Percentiles rank a stretch among this genome's conserved stretches.
These are phyloP conservation scores for Dioscorea zingiberensis DNA, from an alignment of 106 monocot genomes.

Conservation along the genomic window DNA sequence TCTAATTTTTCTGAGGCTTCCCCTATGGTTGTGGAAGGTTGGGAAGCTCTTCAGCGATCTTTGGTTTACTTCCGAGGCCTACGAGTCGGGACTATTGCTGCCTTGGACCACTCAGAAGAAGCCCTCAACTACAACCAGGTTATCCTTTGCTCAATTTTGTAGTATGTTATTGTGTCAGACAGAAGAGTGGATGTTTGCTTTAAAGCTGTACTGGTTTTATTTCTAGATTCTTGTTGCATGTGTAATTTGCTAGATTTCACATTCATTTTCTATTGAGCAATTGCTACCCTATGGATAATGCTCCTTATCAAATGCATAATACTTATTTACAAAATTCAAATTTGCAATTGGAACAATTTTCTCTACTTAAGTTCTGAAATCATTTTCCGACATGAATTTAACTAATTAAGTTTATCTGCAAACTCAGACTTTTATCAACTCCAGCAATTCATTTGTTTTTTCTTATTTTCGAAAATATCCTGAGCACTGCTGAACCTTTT, in stretches of 20 bases:
- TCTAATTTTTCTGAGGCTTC: constrained; percentile 8
- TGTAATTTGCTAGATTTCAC: not conserved
- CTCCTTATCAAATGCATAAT: too few relatives aligned
- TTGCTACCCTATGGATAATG: too few relatives aligned
- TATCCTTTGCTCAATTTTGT: not conserved
- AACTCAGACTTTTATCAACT: not conserved
- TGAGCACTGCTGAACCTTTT: too few relatives aligned
- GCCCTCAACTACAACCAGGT: constrained; percentile 62
- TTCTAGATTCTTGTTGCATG: not conserved
- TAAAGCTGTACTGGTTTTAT: not conserved
- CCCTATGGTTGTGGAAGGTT: constrained; percentile 21
- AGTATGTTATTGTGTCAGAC: not conserved
- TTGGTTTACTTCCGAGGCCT: constrained; percentile 30
- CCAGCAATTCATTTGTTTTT: not conserved
- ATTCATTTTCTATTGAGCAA: not conserved
- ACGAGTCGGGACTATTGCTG: constrained; percentile 59
- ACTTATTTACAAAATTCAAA: too few relatives aligned
- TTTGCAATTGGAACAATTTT: too few relatives aligned
- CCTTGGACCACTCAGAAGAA: constrained; percentile 36
- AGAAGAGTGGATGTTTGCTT: not conserved
- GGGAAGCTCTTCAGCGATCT: constrained; percentile 31
- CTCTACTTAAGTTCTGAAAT: too few relatives aligned
- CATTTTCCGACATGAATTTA: too few relatives aligned
- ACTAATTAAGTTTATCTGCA: too few relatives aligned
- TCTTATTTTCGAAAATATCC: not conserved